Conservation (phyloP, 2,329 filamentous ascomycete species). For the Onygenales sp. region DNA sequence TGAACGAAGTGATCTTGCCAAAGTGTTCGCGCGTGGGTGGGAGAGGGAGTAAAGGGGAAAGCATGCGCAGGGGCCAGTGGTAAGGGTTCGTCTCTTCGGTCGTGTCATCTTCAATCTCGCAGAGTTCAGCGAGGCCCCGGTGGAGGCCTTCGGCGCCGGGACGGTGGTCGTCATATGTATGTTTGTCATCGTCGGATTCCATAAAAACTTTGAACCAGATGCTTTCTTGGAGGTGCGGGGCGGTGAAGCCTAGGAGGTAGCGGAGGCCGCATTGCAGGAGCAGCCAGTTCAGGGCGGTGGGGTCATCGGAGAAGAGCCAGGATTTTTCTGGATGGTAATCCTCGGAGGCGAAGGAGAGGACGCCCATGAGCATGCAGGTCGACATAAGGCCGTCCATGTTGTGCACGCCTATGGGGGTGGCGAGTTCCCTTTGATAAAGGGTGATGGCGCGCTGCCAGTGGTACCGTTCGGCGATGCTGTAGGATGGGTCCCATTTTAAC, state of each 20-base stretch:
- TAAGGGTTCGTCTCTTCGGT: constrained; percentile 25
- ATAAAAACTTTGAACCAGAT: constrained; percentile 27
- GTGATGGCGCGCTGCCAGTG: constrained; percentile 30
- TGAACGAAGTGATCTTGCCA: constrained; percentile 21
- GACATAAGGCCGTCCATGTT: constrained; percentile 32
- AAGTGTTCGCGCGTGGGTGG: constrained; percentile 17
- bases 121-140: constrained; percentile 24
- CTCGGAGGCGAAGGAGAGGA: constrained; percentile 24
- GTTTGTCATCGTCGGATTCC: constrained; percentile 14
- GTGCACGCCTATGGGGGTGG: constrained; percentile 14
- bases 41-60: constrained; percentile 23
- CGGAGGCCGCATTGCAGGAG: constrained; percentile 25
- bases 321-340: constrained; percentile 23
- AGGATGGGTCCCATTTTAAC: constrained; percentile 17
- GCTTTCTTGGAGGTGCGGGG: constrained; percentile 19
- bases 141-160: constrained; percentile 20
- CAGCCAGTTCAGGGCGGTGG: constrained; percentile 27
- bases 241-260: constrained; percentile 19
- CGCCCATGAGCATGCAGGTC: constrained; percentile 27
- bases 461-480: constrained; percentile 22
- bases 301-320: constrained; percentile 26
- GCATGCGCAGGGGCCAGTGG: constrained; percentile 26
- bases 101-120: constrained; percentile 21
- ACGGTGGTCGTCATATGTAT: constrained; percentile 20
- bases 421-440: constrained; percentile 25